Percentiles rank a stretch among this genome's conserved stretches.
Conservation (phyloP, 2,329 filamentous ascomycete species). For the Aspergillus sp. region DNA sequence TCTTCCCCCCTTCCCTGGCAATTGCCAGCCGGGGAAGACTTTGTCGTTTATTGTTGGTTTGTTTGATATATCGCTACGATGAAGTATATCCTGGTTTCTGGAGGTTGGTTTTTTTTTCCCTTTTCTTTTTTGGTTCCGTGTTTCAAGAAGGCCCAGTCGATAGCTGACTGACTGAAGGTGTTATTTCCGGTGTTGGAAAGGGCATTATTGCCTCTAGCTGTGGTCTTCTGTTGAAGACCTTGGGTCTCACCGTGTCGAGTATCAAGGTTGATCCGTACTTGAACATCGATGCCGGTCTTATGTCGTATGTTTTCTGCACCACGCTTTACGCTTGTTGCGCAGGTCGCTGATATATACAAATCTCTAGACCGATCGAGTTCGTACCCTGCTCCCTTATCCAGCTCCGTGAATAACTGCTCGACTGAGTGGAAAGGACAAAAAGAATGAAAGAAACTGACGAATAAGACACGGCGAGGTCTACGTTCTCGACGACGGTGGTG, state of each 20-base stretch:
- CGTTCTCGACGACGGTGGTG: conserved; percentile 75
- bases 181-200: conserved; percentile 47
- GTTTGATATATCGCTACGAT: conserved; percentile 41
- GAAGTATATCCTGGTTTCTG: conserved; percentile 75
- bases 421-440: too few relatives aligned
- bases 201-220: conserved; percentile 56
- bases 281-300: conserved; percentile 67
- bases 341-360: not conserved
- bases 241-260: conserved; percentile 19
- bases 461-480: conserved; percentile 68
- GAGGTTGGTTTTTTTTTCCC: conserved; percentile 48
- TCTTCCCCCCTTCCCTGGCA: conserved; percentile 13
- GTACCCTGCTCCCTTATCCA: not conserved
- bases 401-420: too few relatives aligned
- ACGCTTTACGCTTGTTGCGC: conserved; percentile 1
- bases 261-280: conserved; percentile 56
- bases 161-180: conserved; percentile 21
- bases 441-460: conserved; percentile 4
- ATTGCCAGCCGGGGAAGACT: conserved; percentile 10
- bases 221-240: conserved; percentile 24
- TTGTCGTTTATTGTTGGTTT: conserved; percentile 1
- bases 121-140: conserved; percentile 1
- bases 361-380: not conserved
- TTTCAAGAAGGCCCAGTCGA: not conserved
- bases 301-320: conserved; percentile 49